Percentiles rank a stretch among this genome's conserved stretches.
Conservation (phyloP, 1,139 yeast species). For the Protomyces pachydermus region DNA sequence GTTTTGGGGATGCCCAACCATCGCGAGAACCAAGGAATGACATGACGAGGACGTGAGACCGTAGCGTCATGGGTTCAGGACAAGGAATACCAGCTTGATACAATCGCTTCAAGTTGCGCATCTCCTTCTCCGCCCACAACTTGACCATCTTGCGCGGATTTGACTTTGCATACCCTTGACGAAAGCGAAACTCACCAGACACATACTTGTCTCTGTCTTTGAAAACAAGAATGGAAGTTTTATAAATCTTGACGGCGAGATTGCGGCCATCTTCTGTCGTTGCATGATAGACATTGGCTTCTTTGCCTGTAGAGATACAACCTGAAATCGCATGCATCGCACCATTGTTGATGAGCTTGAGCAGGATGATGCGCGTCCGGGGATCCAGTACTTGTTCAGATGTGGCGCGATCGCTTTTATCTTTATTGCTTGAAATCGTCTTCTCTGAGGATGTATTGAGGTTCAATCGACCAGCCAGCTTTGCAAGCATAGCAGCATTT, state of each 20-base stretch:
- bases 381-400: constrained; percentile 96
- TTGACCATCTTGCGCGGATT: constrained; percentile 97
- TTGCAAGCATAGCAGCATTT: constrained; percentile 24
- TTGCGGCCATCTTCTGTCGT: constrained; percentile 55
- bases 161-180: constrained; percentile 76
- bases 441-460: constrained; percentile 26
- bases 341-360: constrained; percentile 76
- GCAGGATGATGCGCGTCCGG: constrained; percentile 75
- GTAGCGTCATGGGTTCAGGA: constrained; percentile 84
- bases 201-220: constrained; percentile 95
- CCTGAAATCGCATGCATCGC: constrained; percentile 83
- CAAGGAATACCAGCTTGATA: constrained; percentile 76
- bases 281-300: constrained; percentile 96
- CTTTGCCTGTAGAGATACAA: constrained; percentile 94
- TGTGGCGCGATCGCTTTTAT: constrained; percentile 90
- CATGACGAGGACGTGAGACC: constrained; percentile 91
- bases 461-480: constrained; percentile 24
- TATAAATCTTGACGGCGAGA: constrained; percentile 85
- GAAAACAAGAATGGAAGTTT: constrained; percentile 90
- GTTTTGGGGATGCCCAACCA: constrained; percentile 47
- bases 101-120: constrained; percentile 80
- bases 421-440: constrained; percentile 39
- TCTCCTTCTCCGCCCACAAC: constrained; percentile 98
- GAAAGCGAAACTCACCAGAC: constrained; percentile 89
- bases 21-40: constrained; percentile 69